A percentile compares a stretch with the other conserved stretches of the same genome.
These are phyloP conservation scores for Suillus occidentalis DNA, from an alignment of 768 basidiomycete genomes.

Conservation along the genomic window DNA sequence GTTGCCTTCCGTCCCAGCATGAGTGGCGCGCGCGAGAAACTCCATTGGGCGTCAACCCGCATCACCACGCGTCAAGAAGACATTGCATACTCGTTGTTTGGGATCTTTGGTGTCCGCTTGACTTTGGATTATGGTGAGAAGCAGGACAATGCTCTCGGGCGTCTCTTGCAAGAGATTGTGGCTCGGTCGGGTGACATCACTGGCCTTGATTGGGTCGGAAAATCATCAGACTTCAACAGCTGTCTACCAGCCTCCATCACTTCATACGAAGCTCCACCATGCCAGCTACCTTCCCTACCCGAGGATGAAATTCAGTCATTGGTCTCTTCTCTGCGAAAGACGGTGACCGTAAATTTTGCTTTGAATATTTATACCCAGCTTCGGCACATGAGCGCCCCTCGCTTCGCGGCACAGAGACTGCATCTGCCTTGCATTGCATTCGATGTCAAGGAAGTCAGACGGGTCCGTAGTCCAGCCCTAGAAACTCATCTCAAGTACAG, in stretches of 20 bases:
- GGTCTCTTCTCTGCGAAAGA: too few relatives aligned
- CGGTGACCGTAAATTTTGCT: too few relatives aligned
- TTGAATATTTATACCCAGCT: too few relatives aligned
- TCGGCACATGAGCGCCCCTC: too few relatives aligned
- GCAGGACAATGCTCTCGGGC: not conserved
- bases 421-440: too few relatives aligned
- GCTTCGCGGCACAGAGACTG: too few relatives aligned
- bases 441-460: too few relatives aligned
- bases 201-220: too few relatives aligned
- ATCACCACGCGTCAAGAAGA: not conserved
- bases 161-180: too few relatives aligned
- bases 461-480: too few relatives aligned
- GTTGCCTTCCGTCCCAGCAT: not conserved
- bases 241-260: not conserved
- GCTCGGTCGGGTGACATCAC: too few relatives aligned
- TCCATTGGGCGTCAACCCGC: not conserved
- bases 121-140: not conserved
- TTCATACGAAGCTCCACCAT: not conserved
- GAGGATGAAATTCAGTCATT: not conserved
- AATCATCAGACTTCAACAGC: not conserved
- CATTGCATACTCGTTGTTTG: not conserved
- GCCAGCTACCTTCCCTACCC: not conserved
- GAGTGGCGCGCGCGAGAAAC: not conserved
- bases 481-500: too few relatives aligned
- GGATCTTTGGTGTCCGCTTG: not conserved